phyloP scores from a whole-genome alignment of 768 basidiomycete genomes.

The Nidula microcarpa region DNA sequence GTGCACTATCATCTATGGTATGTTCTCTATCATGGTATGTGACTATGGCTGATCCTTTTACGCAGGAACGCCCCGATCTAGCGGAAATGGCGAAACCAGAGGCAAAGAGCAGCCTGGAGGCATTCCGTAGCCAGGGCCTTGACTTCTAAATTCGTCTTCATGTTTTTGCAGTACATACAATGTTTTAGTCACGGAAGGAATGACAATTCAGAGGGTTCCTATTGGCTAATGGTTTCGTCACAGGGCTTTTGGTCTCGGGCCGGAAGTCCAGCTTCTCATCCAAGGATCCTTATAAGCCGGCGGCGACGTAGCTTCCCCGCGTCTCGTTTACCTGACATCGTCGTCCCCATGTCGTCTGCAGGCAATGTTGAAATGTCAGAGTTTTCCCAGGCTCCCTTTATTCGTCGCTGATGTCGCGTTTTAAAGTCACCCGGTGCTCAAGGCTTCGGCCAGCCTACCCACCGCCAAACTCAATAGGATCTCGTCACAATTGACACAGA shows the following conservation, averaged over 20 bases:
- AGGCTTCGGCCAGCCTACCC: slow-evolving; percentile 17
- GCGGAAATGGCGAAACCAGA: slow-evolving; percentile 69
- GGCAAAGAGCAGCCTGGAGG: slow-evolving; percentile 57
- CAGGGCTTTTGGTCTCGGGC: not conserved
- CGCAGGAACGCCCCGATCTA: slow-evolving; percentile 76
- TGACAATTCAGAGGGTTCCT: slow-evolving; percentile 13
- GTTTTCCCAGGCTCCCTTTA: not conserved
- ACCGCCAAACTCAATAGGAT: slow-evolving; percentile 62
- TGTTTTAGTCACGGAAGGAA: not conserved
- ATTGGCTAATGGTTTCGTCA: slow-evolving; percentile 15
- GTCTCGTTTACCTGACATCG: slow-evolving; percentile 7
- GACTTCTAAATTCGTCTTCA: slow-evolving; percentile 61
- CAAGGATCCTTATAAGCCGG: no score
- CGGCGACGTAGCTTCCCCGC: not conserved
- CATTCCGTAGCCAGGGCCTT: slow-evolving; percentile 82
- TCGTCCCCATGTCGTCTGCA: slow-evolving; percentile 35
- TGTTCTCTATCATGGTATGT: slow-evolving; percentile 11
- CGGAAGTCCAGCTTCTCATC: not conserved
- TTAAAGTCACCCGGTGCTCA: slow-evolving; percentile 38
- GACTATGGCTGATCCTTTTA: not conserved
- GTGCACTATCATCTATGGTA: slow-evolving; percentile 82
- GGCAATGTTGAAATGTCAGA: slow-evolving; percentile 60
- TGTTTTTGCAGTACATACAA: not conserved
- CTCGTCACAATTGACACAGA: slow-evolving; percentile 71
- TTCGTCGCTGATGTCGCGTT: not conserved